Evolutionary conservation across 495 filamentous ascomycete genomes (phyloP), one percentile per base, ranked within the genome.

Genomic region (Xylaria venustula): DNA sequence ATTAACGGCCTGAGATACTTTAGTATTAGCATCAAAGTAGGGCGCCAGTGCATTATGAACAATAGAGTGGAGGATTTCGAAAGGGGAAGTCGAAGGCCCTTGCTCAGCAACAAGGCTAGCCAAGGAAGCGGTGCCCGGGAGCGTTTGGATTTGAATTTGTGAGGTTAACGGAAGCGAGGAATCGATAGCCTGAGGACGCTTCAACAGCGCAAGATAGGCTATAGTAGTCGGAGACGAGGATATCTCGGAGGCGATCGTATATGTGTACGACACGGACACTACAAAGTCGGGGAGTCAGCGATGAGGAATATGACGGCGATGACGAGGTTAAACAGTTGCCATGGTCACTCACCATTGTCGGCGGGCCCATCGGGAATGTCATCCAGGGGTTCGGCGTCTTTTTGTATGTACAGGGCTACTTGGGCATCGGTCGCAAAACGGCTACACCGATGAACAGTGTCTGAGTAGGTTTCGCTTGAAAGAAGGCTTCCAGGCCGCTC

Each of bases 11-110:
- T 93, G 90, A 62, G 95, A 91, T 66, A 80, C 87, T 69, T 90
- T 94, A 32, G 92, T 92, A 73, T 88, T 92, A 53, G 92, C 92
- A 81, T 99, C 92, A 70, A 99, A 97, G 71, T 96, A 96, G 48
- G 94, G 95, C 61, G 87, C 90, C 67, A 99, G 76, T 63, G 88
- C 91, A 61, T 89, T 84, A 70, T 95, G 93, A 49, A 99, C 83
- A 58, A 96, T 79, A 37, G 93, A 88, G 73, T 96, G 92, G 23
- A 98, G 76, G 60, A 91, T 86, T 69, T 97, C 92, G 72, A 89
- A 97, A 15, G 93, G 93, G n/a, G 92, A 93, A 42, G 86, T 76
- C 19, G 88, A 81, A 45, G 81, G 81, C 40, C 84, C 85, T 70
- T 92, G 87, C 52, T 89, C 87, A 46, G 84, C 80, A 28, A 83